phyloP scores from a whole-genome alignment of 1,284 basidiomycete genomes.

The Ganoderma boninense region DNA sequence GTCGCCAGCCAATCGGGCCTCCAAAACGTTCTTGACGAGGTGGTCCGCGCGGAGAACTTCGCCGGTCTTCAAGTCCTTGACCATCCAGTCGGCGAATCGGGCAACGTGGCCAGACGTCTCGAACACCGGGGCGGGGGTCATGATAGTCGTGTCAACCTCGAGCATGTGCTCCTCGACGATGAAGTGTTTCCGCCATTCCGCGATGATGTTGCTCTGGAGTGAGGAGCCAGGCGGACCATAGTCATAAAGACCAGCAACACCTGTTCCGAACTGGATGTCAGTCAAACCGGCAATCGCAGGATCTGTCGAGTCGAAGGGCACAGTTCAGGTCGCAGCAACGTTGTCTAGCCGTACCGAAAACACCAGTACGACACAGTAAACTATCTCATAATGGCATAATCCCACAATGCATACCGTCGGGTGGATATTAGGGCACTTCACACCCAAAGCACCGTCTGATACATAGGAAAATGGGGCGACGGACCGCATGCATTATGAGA shows the following conservation, averaged over 20 bases:
- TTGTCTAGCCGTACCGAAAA: too few relatives aligned
- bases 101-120: constrained; percentile 99
- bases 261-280: constrained; percentile 46
- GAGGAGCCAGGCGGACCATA: constrained; percentile 96
- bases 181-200: constrained; percentile 98
- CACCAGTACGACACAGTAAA: too few relatives aligned
- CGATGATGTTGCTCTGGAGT: constrained; percentile 96
- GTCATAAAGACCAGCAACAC: constrained; percentile 96
- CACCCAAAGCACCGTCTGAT: too few relatives aligned
- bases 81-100: constrained; percentile 99
- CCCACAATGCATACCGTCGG: too few relatives aligned
- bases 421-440: too few relatives aligned
- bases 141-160: constrained; percentile 97
- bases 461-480: too few relatives aligned
- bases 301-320: too few relatives aligned
- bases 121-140: constrained; percentile 95
- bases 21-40: constrained; percentile 93
- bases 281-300: background rate
- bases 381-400: too few relatives aligned
- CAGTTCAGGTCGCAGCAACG: too few relatives aligned
- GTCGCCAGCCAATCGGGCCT: constrained; percentile 91
- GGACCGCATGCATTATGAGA: too few relatives aligned
- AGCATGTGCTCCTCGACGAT: constrained; percentile 99
- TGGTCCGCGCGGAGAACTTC: constrained; percentile 99
- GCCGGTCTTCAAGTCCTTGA: constrained; percentile 93